Evolutionary conservation across 2,329 filamentous ascomycete genomes (phyloP), one percentile per base, ranked within the genome.

Genomic region (Botrytis elliptica): DNA sequence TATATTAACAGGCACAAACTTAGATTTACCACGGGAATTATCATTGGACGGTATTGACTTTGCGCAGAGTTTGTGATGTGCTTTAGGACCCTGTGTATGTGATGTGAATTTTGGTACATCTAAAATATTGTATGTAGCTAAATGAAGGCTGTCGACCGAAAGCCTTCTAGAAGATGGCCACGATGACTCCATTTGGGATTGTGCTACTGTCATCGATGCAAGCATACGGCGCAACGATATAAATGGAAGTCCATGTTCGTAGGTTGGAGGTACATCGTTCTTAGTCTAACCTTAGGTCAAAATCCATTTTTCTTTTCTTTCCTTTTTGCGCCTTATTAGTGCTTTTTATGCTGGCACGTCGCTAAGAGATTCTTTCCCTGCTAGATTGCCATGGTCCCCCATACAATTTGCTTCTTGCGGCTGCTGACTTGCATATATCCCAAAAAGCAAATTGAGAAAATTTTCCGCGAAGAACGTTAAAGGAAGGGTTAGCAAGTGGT

Each of bases 341-440:
- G 40, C 25, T 20, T 67, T 20, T 62, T 62, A 20, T 57, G 66
- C 29, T 68, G 49, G 49, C 49, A 42, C 29, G 18, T 29, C n/a
- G 33, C n/a, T 36, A 55, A 65, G 42, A 42, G 42, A 44, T 14
- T 55, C 16, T 25, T 33, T n/a, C 70, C 70, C 18, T 66, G 59
- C 36, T 71, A 65, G 22, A 65, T 29, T 52, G 38, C 38, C 69
- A 49, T 65, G 33, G 9, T 18, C n/a, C 25, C 38, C 55, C 40
- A 71, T 70, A 40, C 25, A 14, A 16, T 22, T 63, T 40, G 25
- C 46, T 29, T 44, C 14, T 71, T 64, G 38, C 68, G 68, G 40
- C 40, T 65, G 69, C 57, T 71, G 69, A 71, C 69, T 65, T 71
- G 59, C 69, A 71, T 71, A 52, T 25, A 64, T 49, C 38, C 33